Evolutionary conservation across 2,329 filamentous ascomycete genomes (phyloP).

Genomic region (Penicillium oxalicum): DNA sequence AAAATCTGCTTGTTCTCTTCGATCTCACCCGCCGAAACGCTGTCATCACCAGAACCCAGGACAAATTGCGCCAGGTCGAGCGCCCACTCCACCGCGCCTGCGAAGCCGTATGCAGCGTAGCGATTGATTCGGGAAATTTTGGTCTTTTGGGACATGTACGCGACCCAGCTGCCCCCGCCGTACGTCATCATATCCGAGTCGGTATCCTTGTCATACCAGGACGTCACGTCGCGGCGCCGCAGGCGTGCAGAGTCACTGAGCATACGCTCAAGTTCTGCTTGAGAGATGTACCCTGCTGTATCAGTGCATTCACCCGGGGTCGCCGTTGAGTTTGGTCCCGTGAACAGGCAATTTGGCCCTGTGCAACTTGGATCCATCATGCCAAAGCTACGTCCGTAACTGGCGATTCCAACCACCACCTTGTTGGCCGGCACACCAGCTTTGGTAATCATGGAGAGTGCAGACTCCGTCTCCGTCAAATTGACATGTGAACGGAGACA

Average conservation of each 20-base stretch:
- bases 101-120: too few species aligned
- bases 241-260: neutral
- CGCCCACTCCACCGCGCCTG: too few species aligned
- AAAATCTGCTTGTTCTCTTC: too few species aligned
- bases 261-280: neutral
- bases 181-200: too few species aligned
- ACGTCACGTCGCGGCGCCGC: too few species aligned
- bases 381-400: neutral
- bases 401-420: neutral
- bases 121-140: too few species aligned
- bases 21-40: too few species aligned
- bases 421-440: neutral
- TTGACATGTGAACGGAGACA: constrained; percentile 5
- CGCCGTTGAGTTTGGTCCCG: neutral
- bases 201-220: too few species aligned
- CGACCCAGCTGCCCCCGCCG: too few species aligned
- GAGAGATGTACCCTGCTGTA: constrained; percentile 3
- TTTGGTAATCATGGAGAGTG: constrained; percentile 1
- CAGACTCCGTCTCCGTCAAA: neutral
- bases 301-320: neutral
- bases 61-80: too few species aligned
- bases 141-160: too few species aligned
- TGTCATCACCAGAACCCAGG: too few species aligned
- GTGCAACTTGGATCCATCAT: neutral
- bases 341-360: neutral